Percentiles rank a stretch among this genome's conserved stretches.
These are phyloP conservation scores for Penicillium olsonii DNA, from an alignment of 2,329 filamentous ascomycete species.

Conservation along the genomic window DNA sequence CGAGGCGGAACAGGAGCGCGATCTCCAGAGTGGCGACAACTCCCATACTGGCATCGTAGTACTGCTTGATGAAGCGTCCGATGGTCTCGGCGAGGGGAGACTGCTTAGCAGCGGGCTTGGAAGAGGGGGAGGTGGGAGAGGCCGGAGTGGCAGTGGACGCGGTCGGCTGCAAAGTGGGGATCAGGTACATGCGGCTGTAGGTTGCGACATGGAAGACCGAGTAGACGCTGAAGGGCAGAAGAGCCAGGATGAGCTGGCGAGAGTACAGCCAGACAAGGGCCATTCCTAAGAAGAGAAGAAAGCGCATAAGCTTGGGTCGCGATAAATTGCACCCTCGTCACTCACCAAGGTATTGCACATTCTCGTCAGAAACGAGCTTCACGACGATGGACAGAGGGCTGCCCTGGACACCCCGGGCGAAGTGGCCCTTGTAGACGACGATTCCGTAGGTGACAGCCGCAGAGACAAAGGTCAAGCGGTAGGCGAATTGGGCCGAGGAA, in stretches of 20 bases:
- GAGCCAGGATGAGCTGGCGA: conserved; percentile 83
- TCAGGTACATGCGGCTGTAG: conserved; percentile 89
- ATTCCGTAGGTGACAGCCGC: conserved; percentile 94
- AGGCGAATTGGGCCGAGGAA: conserved; percentile 75
- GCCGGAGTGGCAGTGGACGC: conserved; percentile 53
- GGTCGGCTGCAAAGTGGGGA: conserved; percentile 79
- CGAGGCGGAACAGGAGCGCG: conserved; percentile 77
- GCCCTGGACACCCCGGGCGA: conserved; percentile 73
- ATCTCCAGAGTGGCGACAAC: conserved; percentile 89
- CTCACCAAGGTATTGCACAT: conserved; percentile 95
- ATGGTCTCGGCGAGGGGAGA: conserved; percentile 76
- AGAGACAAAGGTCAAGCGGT: conserved; percentile 86
- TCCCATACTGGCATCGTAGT: conserved; percentile 96
- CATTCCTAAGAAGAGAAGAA: conserved; percentile 65
- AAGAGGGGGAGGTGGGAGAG: conserved; percentile 57
- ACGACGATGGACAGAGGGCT: conserved; percentile 64
- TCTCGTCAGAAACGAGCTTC: conserved; percentile 80
- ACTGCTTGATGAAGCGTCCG: conserved; percentile 92
- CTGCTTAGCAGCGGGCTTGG: conserved; percentile 50
- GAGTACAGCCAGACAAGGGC: conserved; percentile 92
- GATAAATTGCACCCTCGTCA: conserved; percentile 10
- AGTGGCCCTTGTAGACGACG: conserved; percentile 96
- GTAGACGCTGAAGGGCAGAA: conserved; percentile 94
- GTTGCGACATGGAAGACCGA: conserved; percentile 98
- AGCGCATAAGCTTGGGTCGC: conserved; percentile 7